Conservation (phyloP, 495 filamentous ascomycete genomes). For the Penicillium arizonense region DNA sequence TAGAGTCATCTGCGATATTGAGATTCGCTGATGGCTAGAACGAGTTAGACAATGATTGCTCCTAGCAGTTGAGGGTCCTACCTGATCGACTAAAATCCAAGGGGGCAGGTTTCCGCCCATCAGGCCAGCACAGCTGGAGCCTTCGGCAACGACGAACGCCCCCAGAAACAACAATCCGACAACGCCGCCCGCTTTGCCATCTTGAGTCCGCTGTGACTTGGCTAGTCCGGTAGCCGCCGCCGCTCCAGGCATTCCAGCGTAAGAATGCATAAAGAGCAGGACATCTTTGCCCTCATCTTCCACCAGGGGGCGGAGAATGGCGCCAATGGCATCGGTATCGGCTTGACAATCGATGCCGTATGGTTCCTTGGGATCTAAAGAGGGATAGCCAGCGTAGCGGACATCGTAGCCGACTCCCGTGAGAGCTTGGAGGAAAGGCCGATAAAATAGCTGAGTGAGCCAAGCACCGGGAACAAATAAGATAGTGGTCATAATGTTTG, state of each 20-base stretch:
- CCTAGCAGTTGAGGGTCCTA: neutral
- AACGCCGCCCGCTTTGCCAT: conserved; percentile 24
- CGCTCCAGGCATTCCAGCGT: conserved; percentile 29
- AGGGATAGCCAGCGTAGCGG: conserved; percentile 19
- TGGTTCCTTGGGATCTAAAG: conserved; percentile 19
- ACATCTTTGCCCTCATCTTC: conserved; percentile 28
- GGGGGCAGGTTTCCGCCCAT: conserved; percentile 24
- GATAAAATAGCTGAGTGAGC: conserved; percentile 19
- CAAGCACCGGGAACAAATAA: conserved; percentile 31
- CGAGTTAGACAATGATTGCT: neutral
- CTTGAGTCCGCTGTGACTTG: conserved; percentile 15
- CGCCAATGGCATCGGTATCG: conserved; percentile 16
- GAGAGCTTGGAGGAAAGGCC: conserved; percentile 19
- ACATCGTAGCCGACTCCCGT: conserved; percentile 15
- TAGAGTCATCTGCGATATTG: conserved; percentile 20
- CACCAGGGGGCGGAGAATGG: conserved; percentile 11
- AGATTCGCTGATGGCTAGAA: conserved; percentile 18
- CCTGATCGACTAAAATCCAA: conserved; percentile 29
- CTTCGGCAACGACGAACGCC: conserved; percentile 26
- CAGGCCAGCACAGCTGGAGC: conserved; percentile 23
- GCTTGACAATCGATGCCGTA: conserved; percentile 14
- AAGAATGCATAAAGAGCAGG: conserved; percentile 31
- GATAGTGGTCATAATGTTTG: conserved; percentile 18
- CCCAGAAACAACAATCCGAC: conserved; percentile 29
- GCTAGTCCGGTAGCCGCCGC: conserved; percentile 19